These are phyloP conservation scores for Raffaelea albimanens DNA, from an alignment of 2,329 filamentous ascomycete species.

Conservation along the genomic window DNA sequence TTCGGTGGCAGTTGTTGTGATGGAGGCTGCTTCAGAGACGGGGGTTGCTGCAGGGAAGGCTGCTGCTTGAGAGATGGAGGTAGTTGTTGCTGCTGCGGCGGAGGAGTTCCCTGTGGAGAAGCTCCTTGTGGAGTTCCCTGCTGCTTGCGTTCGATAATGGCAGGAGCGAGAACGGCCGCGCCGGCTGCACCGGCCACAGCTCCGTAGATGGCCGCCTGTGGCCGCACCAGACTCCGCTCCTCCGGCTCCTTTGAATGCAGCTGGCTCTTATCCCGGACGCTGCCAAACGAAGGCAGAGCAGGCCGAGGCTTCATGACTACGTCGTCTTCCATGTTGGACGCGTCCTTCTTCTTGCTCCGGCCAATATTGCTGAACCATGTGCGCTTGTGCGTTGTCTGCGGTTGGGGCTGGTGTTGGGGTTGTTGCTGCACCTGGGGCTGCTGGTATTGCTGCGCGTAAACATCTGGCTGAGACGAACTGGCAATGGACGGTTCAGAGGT, in stretches of 20 bases:
- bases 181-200: not conserved
- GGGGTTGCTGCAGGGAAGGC: constrained; percentile 19
- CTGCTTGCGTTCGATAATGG: not conserved
- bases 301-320: constrained; percentile 67
- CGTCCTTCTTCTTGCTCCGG: constrained; percentile 41
- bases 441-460: not conserved
- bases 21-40: constrained; percentile 1
- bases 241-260: constrained; percentile 30
- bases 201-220: constrained; percentile 15
- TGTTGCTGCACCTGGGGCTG: not conserved
- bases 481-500: not conserved
- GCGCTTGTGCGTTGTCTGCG: constrained; percentile 23
- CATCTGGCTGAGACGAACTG: not conserved
- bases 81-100: constrained; percentile 12
- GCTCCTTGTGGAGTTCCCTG: constrained; percentile 9
- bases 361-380: constrained; percentile 43
- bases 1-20: constrained; percentile 4
- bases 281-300: constrained; percentile 65
- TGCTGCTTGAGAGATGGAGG: too few relatives aligned
- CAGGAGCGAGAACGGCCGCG: not conserved
- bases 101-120: too few relatives aligned
- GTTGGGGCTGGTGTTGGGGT: constrained; percentile 2
- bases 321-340: constrained; percentile 55
- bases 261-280: constrained; percentile 46
- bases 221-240: constrained; percentile 50